These are phyloP conservation scores for Shiraia bambusicola DNA, from an alignment of 2,329 filamentous ascomycete genomes.

Conservation along the genomic window DNA sequence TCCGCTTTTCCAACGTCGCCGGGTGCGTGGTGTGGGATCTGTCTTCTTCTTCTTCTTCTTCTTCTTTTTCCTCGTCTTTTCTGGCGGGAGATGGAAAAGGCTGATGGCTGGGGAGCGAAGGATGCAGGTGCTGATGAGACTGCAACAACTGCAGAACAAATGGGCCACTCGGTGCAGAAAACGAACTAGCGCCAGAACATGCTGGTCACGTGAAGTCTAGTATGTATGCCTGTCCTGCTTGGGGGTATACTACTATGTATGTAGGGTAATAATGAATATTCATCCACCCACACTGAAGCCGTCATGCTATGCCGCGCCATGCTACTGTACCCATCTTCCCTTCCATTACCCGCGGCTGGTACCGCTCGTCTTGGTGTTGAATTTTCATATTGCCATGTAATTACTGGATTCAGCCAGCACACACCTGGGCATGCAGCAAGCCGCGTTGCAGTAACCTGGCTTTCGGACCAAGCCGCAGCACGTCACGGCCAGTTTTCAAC, in stretches of 20 bases:
- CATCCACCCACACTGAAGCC: slow-evolving; percentile 6
- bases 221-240: background rate
- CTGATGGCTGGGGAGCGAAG: background rate
- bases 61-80: too few relatives aligned
- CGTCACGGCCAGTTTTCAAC: slow-evolving; percentile 2
- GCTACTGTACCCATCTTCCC: slow-evolving; percentile 5
- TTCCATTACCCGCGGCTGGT: slow-evolving; percentile 8
- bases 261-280: too few relatives aligned
- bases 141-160: background rate
- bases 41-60: too few relatives aligned
- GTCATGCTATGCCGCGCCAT: slow-evolving; percentile 16
- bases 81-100: too few relatives aligned
- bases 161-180: background rate
- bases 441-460: slow-evolving; percentile 18
- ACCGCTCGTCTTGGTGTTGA: slow-evolving; percentile 5
- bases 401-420: slow-evolving; percentile 4
- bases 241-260: too few relatives aligned
- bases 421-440: slow-evolving; percentile 20
- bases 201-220: background rate
- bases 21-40: too few relatives aligned
- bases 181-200: background rate
- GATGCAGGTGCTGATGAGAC: background rate
- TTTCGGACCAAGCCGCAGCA: slow-evolving; percentile 12
- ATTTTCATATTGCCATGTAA: slow-evolving; percentile 6
- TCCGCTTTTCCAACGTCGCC: background rate